A percentile compares a stretch with the other conserved stretches of the same genome.
phyloP scores from a whole-genome alignment of 1,284 basidiomycete species.

The Phylloporus sp. region DNA sequence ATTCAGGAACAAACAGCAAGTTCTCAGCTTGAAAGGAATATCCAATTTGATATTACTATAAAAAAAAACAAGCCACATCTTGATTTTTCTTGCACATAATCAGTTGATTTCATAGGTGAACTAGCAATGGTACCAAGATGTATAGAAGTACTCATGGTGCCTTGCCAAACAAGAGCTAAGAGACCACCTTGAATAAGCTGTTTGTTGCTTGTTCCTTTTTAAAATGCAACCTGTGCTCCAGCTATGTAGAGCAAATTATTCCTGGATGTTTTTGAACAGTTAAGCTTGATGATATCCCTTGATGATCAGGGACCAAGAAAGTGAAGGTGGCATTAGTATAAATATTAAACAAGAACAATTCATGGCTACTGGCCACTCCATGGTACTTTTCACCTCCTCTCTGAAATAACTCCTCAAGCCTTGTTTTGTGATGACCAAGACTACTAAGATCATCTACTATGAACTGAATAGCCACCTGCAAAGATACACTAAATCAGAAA shows the following conservation, averaged over 20 bases:
- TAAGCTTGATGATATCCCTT: slow-evolving; percentile 51
- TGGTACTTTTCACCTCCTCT: slow-evolving; percentile 53
- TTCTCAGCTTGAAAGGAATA: slow-evolving; percentile 44
- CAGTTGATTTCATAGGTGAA: slow-evolving; percentile 43
- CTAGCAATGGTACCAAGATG: slow-evolving; percentile 55
- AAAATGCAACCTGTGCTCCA: slow-evolving; percentile 47
- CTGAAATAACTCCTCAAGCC: slow-evolving; percentile 41
- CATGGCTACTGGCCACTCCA: slow-evolving; percentile 40
- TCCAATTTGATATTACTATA: slow-evolving; percentile 50
- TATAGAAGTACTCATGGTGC: slow-evolving; percentile 35
- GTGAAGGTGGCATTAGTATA: slow-evolving; percentile 53
- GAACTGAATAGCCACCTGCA: slow-evolving; percentile 52
- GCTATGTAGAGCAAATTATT: slow-evolving; percentile 45
- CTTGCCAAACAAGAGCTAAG: slow-evolving; percentile 55
- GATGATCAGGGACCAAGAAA: slow-evolving; percentile 47
- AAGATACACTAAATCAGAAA: slow-evolving; percentile 45
- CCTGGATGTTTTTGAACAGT: slow-evolving; percentile 56
- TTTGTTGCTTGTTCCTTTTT: slow-evolving; percentile 56
- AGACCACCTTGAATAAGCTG: slow-evolving; percentile 60
- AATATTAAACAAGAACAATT: slow-evolving; percentile 57
- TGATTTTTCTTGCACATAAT: slow-evolving; percentile 42
- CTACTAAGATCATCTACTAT: slow-evolving; percentile 47
- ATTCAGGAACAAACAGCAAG: slow-evolving; percentile 6
- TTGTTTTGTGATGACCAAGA: slow-evolving; percentile 29
- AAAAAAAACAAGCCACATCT: slow-evolving; percentile 54